Base-by-base conservation (phyloP, 176 grass and related monocot species). In the Juncus effusus region DNA sequence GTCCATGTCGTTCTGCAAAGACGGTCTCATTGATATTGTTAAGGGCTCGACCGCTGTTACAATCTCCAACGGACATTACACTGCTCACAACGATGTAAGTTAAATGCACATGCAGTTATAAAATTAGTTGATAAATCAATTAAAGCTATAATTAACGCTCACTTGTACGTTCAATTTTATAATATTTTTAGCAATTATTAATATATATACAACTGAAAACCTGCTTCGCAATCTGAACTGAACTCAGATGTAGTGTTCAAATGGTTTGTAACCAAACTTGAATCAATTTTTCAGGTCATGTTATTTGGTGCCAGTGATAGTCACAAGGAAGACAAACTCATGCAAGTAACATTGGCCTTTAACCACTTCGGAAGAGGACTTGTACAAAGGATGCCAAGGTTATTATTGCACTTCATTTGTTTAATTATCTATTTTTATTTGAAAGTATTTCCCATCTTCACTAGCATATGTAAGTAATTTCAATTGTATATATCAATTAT, bases 281-380 rank as follows among this genome's bases (percentile, higher is more conserved):
- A 38, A 68, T 58, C 56, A 12, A 72, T 62, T 56, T 35, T 58
- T 35, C 66, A 77, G 73, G 80, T 90, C 7, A 86, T 95, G 90
- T 72, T 95, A 4, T 90, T 95, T 56, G 90, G 86, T 4, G 80
- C 90, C 51, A 84, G 72, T 38, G 82, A 95, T 54, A 3, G 16
- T 2, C 70, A 67, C 74, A 51, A 45, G 3, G 10, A 53, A 14
- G 90, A 95, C 67, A 28, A 87, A 67, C 12, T 78, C 3, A 95
- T 95, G 80, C 90, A 90, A 80, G 38, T 86, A 39, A 95, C 82
- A 38, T 80, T 89, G 3, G 83, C 86, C 3, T 95, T 95, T 78
- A 95, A 89, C 66, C 90, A 95, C 58, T 95, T 90, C 58, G 90
- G 90, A 16, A 76, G 80, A 39, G 90, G 90, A 3, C 86, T 95